Percentiles rank a stretch among this genome's conserved stretches.
Conservation (phyloP, 2,329 filamentous ascomycete genomes). For the Monosporascus sp. region DNA sequence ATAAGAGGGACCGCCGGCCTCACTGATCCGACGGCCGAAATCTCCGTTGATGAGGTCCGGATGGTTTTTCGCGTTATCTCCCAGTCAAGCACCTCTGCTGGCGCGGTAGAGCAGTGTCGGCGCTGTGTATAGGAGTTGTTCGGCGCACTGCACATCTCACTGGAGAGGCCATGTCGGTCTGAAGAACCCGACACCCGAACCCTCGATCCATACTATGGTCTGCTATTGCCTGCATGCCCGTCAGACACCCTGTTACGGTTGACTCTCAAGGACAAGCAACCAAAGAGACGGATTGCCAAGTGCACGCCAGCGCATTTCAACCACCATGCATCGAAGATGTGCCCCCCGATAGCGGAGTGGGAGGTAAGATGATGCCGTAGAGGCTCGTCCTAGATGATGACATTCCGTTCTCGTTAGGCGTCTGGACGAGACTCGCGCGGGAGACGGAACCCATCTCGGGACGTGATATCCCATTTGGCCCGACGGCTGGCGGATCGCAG, state of each 20-base stretch:
- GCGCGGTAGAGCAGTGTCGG: neutral
- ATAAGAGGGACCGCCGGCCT: conserved; percentile 3
- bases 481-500: conserved; percentile 4
- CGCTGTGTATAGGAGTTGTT: conserved; percentile 3
- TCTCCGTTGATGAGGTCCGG: conserved; percentile 12
- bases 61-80: conserved; percentile 4
- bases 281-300: neutral
- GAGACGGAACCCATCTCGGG: conserved; percentile 1
- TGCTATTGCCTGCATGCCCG: conserved; percentile 8
- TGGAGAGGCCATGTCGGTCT: neutral
- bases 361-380: conserved; percentile 4
- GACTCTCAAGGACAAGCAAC: neutral
- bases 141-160: neutral
- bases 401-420: conserved; percentile 1
- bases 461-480: conserved; percentile 6
- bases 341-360: conserved; percentile 1
- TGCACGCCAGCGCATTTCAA: neutral
- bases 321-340: neutral
- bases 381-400: conserved; percentile 5
- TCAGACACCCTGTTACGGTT: neutral
- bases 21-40: conserved; percentile 3
- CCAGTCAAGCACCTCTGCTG: neutral
- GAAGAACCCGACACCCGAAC: conserved; percentile 6
- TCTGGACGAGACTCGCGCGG: conserved; percentile 1
- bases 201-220: conserved; percentile 3